A percentile compares a stretch with the other conserved stretches of the same genome.
phyloP scores from a whole-genome alignment of 176 grass and related monocot species.

The Chrysopogon serrulatus region DNA sequence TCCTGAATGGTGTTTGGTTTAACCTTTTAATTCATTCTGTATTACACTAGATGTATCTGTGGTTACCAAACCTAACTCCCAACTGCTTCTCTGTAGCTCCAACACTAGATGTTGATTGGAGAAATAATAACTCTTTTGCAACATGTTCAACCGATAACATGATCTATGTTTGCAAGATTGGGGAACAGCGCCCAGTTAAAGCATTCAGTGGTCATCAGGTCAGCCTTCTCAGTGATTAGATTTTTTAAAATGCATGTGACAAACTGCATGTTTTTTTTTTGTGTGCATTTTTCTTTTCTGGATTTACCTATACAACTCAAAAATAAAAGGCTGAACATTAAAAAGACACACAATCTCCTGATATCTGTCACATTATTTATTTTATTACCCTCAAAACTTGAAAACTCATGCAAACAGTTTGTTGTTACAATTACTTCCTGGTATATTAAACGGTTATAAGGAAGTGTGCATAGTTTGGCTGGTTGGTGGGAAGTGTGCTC shows the following conservation, averaged over 20 bases:
- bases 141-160: slow-evolving; percentile 96
- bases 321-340: not conserved
- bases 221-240: not conserved
- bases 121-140: slow-evolving; percentile 96
- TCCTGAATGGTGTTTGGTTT: not conserved
- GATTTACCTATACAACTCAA: not conserved
- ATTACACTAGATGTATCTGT: not conserved
- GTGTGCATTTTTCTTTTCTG: not conserved
- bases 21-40: not conserved
- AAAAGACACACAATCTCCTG: not conserved
- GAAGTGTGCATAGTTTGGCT: not conserved
- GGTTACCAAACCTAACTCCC: not conserved
- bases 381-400: not conserved
- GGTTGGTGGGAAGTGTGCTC: not conserved
- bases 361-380: not conserved
- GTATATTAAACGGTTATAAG: not conserved
- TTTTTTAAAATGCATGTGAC: not conserved
- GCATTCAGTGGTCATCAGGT: slow-evolving; percentile 87
- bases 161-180: slow-evolving; percentile 98
- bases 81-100: slow-evolving; percentile 59
- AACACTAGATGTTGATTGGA: slow-evolving; percentile 98
- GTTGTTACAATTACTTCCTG: slow-evolving; percentile 1
- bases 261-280: not conserved
- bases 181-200: slow-evolving; percentile 73
- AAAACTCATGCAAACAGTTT: not conserved